Evolutionary conservation across 176 grass and related monocot species (phyloP), one percentile per base, ranked within the genome.

Genomic region (Oryza punctata): DNA sequence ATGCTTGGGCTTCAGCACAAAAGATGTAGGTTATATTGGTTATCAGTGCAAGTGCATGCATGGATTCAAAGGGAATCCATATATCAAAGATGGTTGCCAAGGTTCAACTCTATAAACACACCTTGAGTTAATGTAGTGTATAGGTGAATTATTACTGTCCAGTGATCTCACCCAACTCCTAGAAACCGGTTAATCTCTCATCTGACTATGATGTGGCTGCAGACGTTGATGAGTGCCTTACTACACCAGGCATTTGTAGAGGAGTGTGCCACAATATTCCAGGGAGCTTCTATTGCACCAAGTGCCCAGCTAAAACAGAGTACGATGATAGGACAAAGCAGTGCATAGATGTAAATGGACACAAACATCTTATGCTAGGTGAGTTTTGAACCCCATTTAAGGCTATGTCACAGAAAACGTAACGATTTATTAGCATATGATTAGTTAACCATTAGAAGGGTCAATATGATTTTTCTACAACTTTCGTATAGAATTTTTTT

Each of bases 211-310:
- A 72, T 16, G 15, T 7, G n/a, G n/a, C n/a, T 72, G 65, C 84
- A 86, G 75, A 86, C 80, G 12, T 86, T 23, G 7, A 86, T 26
- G 75, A 86, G 30, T 0, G 25, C n/a, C n/a, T n/a, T n/a, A n/a
- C n/a, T n/a, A n/a, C n/a, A n/a, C 16, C 33, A 18, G 10, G 7
- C 8, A 59, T 13, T 2, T 67, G 52, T 19, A 19, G 32, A 33
- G 66, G 44, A 63, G 18, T 32, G 7, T 86, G 84, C 33, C 18
- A 10, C 72, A 86, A 86, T 61, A 86, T 24, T 43, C 3, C 14
- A 0, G 75, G 84, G 29, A 24, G 65, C 25, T 72, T 35, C 32
- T 0, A 19, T 3, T 86, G 75, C 30, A 33, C 12, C 3, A 13
- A 24, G 0, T 85, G 82, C 12, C 73, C 82, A n/a, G 10, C 4